These are phyloP conservation scores for Aspergillus neoniger DNA, from an alignment of 2,329 filamentous ascomycete species.

Conservation along the genomic window DNA sequence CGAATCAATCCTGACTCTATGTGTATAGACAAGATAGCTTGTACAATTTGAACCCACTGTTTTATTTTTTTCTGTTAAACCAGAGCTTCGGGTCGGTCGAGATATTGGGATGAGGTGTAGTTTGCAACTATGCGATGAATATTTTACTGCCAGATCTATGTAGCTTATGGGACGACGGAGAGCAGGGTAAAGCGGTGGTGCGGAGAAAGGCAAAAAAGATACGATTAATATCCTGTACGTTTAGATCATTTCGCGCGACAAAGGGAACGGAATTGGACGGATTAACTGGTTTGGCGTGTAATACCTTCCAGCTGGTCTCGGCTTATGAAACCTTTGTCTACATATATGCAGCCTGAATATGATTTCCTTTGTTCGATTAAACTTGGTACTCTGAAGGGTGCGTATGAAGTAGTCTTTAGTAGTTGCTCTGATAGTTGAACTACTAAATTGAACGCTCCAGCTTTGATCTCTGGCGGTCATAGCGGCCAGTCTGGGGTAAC, in stretches of 20 bases:
- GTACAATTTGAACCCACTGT: conserved; percentile 49
- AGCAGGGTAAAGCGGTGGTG: conserved; percentile 26
- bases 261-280: conserved; percentile 31
- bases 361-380: conserved; percentile 37
- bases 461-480: neutral
- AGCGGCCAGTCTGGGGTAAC: neutral
- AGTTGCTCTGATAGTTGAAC: neutral
- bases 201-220: conserved; percentile 31
- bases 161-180: conserved; percentile 27
- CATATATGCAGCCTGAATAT: conserved; percentile 32
- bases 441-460: neutral
- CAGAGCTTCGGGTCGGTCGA: conserved; percentile 22
- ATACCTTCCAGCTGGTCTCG: conserved; percentile 27
- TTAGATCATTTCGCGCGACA: conserved; percentile 41
- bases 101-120: conserved; percentile 12
- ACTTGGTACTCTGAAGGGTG: neutral
- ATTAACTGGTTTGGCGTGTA: conserved; percentile 18
- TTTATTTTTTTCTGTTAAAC: conserved; percentile 40
- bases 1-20: conserved; percentile 44
- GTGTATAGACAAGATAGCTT: conserved; percentile 49
- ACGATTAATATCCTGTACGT: conserved; percentile 46
- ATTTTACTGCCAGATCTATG: conserved; percentile 21
- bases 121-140: conserved; percentile 25
- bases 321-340: conserved; percentile 22
- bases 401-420: neutral